Evolutionary conservation across 2,329 filamentous ascomycete genomes (phyloP).

Genomic region (Polychaeton citri): DNA sequence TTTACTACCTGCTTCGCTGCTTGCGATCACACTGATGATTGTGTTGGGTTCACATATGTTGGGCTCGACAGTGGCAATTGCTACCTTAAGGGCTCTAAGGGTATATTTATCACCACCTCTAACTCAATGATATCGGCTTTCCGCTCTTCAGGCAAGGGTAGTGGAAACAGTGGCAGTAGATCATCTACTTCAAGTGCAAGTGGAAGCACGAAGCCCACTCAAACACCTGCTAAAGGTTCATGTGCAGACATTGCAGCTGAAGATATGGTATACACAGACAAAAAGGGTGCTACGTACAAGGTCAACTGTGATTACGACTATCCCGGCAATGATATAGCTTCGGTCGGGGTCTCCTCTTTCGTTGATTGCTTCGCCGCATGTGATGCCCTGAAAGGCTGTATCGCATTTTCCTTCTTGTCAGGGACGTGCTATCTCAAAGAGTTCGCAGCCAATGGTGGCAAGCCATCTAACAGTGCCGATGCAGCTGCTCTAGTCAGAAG

Average conservation of each 20-base stretch:
- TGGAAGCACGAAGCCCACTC: too few relatives aligned
- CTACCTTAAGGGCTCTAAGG: too few relatives aligned
- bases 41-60: too few relatives aligned
- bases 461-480: not conserved
- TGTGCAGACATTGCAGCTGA: constrained; percentile 3
- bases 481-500: not conserved
- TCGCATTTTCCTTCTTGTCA: constrained; percentile 9
- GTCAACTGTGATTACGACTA: constrained; percentile 5
- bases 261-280: constrained; percentile 3
- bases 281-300: constrained; percentile 3
- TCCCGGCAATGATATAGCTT: constrained; percentile 1
- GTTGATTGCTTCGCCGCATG: constrained; percentile 12
- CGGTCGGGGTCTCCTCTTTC: constrained; percentile 6
- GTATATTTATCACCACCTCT: too few relatives aligned
- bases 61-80: too few relatives aligned
- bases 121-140: too few relatives aligned
- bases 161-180: too few relatives aligned
- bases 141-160: too few relatives aligned
- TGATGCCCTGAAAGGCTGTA: constrained; percentile 8
- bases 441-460: not conserved
- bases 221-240: too few relatives aligned
- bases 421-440: constrained; percentile 8
- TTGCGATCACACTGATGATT: too few relatives aligned
- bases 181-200: too few relatives aligned
- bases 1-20: too few relatives aligned